Percentiles rank a stretch among this genome's conserved stretches.
Conservation (phyloP, 2,329 filamentous ascomycete genomes). For the Diaporthe nobilis region DNA sequence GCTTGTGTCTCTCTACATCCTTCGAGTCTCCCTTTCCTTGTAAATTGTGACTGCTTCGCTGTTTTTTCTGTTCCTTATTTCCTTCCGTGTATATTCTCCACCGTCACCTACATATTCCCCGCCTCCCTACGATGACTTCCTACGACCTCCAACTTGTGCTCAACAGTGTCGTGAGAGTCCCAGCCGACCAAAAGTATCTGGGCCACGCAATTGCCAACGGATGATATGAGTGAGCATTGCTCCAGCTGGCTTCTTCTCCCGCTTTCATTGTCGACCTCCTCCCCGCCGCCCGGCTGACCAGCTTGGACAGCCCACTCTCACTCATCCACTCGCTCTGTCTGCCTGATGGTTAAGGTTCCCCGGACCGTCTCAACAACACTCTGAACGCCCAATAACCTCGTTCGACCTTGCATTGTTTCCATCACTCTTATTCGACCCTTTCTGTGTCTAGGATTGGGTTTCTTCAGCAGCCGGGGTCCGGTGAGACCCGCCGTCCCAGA, state of each 20-base stretch:
- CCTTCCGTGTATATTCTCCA: neutral
- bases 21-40: conserved; percentile 2
- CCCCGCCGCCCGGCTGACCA: neutral
- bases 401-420: conserved; percentile 10
- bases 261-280: conserved; percentile 1
- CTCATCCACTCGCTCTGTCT: conserved; percentile 31
- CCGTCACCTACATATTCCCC: conserved; percentile 2
- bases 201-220: conserved; percentile 10
- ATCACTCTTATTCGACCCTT: conserved; percentile 1
- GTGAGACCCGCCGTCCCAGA: neutral
- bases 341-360: neutral
- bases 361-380: conserved; percentile 8
- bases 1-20: neutral
- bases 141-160: conserved; percentile 30
- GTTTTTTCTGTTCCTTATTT: neutral
- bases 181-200: conserved; percentile 26
- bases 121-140: conserved; percentile 37
- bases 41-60: conserved; percentile 24
- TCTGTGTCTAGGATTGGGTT: neutral
- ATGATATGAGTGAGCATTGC: conserved; percentile 8
- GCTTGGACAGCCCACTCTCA: conserved; percentile 1
- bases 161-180: conserved; percentile 38
- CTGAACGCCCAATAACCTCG: neutral
- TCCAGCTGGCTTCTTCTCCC: conserved; percentile 12
- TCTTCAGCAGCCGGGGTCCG: neutral